A percentile compares a stretch with the other conserved stretches of the same genome.
Conservation (phyloP, 2,329 filamentous ascomycete genomes). For the Waltergamsia citrina region DNA sequence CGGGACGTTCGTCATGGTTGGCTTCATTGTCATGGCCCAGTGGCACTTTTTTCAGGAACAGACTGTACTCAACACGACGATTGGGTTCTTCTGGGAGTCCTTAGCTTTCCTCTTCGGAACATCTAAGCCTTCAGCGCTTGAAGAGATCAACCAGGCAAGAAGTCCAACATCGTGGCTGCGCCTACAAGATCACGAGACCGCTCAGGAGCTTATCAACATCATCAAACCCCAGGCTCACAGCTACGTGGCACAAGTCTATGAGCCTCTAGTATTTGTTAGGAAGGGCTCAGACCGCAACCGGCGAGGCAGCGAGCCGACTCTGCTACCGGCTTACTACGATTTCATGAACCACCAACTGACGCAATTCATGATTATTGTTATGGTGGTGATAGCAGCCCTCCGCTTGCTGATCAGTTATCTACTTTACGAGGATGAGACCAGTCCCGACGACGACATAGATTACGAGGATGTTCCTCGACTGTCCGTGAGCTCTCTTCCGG, state of each 20-base stretch:
- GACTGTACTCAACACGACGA: conserved; percentile 22
- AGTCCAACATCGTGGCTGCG: conserved; percentile 70
- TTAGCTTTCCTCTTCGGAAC: conserved; percentile 14
- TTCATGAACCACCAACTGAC: conserved; percentile 51
- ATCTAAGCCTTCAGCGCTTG: conserved; percentile 31
- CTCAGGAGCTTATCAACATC: conserved; percentile 65
- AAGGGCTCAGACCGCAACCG: conserved; percentile 58
- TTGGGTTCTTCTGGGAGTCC: conserved; percentile 4
- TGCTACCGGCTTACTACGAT: conserved; percentile 44
- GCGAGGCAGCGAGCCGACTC: conserved; percentile 25
- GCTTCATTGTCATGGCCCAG: conserved; percentile 64
- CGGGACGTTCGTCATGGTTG: conserved; percentile 63
- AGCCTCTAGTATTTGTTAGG: conserved; percentile 64
- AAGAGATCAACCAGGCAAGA: conserved; percentile 62
- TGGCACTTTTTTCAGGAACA: conserved; percentile 67
- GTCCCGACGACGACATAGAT: conserved; percentile 34
- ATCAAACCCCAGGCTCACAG: conserved; percentile 63
- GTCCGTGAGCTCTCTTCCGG: conserved; percentile 48
- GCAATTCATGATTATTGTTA: conserved; percentile 52
- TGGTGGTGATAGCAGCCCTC: conserved; percentile 55
- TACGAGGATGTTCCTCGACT: conserved; percentile 39
- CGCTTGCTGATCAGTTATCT: conserved; percentile 66
- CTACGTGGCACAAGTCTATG: conserved; percentile 65
- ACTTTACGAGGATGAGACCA: conserved; percentile 52
- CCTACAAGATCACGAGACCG: conserved; percentile 71